Conservation (phyloP, 75 land plant genomes). For the Cunninghamia lanceolata region DNA sequence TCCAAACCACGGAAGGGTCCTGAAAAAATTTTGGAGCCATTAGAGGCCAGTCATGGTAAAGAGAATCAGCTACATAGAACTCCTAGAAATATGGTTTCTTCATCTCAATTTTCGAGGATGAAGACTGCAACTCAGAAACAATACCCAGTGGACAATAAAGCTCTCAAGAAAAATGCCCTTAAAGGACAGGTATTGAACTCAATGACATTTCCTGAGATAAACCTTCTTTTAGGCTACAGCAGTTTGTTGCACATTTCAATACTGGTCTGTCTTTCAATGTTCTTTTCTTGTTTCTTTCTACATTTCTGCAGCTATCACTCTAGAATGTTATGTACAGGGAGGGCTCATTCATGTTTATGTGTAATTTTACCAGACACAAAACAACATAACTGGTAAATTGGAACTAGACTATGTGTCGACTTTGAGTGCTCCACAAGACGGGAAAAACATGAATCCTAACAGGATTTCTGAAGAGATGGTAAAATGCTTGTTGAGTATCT, state of each 20-base stretch:
- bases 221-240: neutral
- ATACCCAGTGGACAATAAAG: neutral
- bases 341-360: neutral
- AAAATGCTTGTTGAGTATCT: slow-evolving; percentile 51
- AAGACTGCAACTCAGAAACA: neutral
- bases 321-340: neutral
- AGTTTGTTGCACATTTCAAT: neutral
- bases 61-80: slow-evolving; percentile 3
- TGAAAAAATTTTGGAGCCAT: neutral
- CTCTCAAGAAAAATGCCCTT: neutral
- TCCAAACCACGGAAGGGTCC: neutral
- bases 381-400: slow-evolving; percentile 6
- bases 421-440: slow-evolving; percentile 16
- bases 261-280: neutral
- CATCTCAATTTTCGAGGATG: neutral
- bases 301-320: neutral
- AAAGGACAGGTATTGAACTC: slow-evolving; percentile 10
- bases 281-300: slow-evolving; percentile 3
- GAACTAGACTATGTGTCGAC: slow-evolving; percentile 15
- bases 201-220: neutral
- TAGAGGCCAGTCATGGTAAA: slow-evolving; percentile 8
- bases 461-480: slow-evolving; percentile 63
- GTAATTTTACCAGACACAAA: slow-evolving; percentile 10
- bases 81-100: neutral
- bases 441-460: slow-evolving; percentile 37